phyloP scores from a whole-genome alignment of 2,329 filamentous ascomycete species.

The Coniosporium tulheliwenetii region DNA sequence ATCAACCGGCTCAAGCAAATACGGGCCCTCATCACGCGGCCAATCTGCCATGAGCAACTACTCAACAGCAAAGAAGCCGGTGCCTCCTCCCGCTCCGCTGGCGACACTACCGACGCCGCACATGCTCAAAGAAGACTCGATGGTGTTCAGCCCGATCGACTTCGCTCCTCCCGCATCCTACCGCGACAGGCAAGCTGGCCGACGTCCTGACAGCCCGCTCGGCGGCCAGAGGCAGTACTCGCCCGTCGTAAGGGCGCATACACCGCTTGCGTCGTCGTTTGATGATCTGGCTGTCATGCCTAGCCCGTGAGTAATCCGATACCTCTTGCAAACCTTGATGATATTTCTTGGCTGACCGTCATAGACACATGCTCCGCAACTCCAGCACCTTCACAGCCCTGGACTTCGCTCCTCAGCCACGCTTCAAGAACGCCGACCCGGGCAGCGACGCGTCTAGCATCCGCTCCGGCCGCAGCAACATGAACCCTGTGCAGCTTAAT shows the following conservation, averaged over 20 bases:
- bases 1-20: conserved; percentile 22
- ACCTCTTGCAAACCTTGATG: neutral
- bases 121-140: conserved; percentile 57
- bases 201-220: conserved; percentile 41
- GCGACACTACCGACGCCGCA: conserved; percentile 70
- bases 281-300: conserved; percentile 76
- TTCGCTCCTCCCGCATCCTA: conserved; percentile 62
- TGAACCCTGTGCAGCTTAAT: conserved; percentile 53
- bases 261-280: conserved; percentile 68
- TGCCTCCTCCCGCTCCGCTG: conserved; percentile 61
- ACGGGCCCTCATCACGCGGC: conserved; percentile 16
- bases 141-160: conserved; percentile 56
- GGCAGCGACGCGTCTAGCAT: conserved; percentile 32
- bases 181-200: conserved; percentile 51
- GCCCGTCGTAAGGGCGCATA: conserved; percentile 54
- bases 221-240: conserved; percentile 52
- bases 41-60: conserved; percentile 24
- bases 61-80: conserved; percentile 35
- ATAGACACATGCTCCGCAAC: conserved; percentile 56
- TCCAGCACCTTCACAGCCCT: conserved; percentile 63
- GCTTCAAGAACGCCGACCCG: conserved; percentile 43
- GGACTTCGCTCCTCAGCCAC: conserved; percentile 67
- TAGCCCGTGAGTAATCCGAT: conserved; percentile 73
- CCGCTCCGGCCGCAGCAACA: conserved; percentile 59
- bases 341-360: no score